phyloP scores from a whole-genome alignment of 2,329 filamentous ascomycete species.

The Hypoxylon sp. region DNA sequence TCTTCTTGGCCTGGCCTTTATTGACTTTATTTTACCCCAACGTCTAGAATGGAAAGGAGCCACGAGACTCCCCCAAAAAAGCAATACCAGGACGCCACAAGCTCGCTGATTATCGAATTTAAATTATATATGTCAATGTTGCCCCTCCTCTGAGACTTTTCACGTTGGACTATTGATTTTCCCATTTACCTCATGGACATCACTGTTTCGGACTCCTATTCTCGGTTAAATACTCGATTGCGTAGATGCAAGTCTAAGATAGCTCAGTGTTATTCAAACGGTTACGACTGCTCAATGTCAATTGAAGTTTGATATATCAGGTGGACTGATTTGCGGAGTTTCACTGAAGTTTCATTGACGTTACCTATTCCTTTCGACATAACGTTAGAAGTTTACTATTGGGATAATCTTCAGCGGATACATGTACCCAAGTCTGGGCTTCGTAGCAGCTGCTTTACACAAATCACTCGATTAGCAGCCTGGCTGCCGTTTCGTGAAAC shows the following conservation, averaged over 20 bases:
- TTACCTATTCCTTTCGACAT: conserved; percentile 35
- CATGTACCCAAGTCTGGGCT: conserved; percentile 9
- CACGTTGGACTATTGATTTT: conserved; percentile 41
- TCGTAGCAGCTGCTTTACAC: conserved; percentile 5
- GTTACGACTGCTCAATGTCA: conserved; percentile 11
- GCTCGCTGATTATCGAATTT: conserved; percentile 27
- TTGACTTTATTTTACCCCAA: conserved; percentile 6
- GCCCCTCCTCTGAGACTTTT: conserved; percentile 35
- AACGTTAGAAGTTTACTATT: conserved; percentile 4
- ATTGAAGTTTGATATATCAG: conserved; percentile 30
- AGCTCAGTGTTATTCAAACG: conserved; percentile 24
- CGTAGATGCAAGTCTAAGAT: conserved; percentile 32
- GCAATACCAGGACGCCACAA: conserved; percentile 40
- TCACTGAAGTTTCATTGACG: conserved; percentile 27
- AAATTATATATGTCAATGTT: conserved; percentile 33
- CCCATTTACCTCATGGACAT: conserved; percentile 35
- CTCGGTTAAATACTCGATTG: conserved; percentile 30
- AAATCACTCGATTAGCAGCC: conserved; percentile 6
- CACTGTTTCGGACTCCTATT: conserved; percentile 36
- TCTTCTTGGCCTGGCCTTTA: neutral
- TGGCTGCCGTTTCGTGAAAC: conserved; percentile 10
- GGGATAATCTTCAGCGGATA: conserved; percentile 10
- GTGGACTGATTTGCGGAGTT: conserved; percentile 21
- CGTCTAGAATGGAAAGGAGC: conserved; percentile 7
- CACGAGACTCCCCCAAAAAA: conserved; percentile 27